Percentiles rank a stretch among this genome's conserved stretches.
phyloP scores from a whole-genome alignment of 768 basidiomycete genomes.

The Butyriboletus loyo region DNA sequence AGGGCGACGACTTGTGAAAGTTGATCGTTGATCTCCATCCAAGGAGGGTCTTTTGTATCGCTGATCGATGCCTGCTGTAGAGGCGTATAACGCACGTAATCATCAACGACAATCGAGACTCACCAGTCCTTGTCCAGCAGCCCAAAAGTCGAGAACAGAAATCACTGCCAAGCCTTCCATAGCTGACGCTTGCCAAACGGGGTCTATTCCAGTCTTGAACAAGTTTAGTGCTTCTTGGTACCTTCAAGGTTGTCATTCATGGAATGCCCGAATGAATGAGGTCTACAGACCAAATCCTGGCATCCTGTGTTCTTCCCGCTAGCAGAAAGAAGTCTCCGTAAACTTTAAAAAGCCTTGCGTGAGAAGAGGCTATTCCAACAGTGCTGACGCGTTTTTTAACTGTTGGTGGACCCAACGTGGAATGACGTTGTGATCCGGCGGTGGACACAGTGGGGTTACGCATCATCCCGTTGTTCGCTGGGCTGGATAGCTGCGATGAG shows the following conservation, averaged over 20 bases:
- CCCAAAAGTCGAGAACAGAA: slow-evolving; percentile 82
- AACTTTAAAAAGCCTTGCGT: slow-evolving; percentile 84
- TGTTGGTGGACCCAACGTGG: slow-evolving; percentile 43
- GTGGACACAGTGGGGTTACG: slow-evolving; percentile 44
- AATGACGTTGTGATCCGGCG: slow-evolving; percentile 43
- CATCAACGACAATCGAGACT: slow-evolving; percentile 28
- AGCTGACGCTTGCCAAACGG: slow-evolving; percentile 85
- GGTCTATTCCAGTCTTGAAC: slow-evolving; percentile 73
- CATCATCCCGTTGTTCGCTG: slow-evolving; percentile 38
- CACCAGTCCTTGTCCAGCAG: slow-evolving; percentile 67
- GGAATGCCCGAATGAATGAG: slow-evolving; percentile 4
- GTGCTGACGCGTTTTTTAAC: slow-evolving; percentile 60
- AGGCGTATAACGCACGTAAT: slow-evolving; percentile 2
- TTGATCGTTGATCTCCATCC: slow-evolving; percentile 74
- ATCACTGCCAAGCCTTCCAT: slow-evolving; percentile 84
- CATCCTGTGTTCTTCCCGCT: slow-evolving; percentile 82
- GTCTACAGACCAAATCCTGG: slow-evolving; percentile 66
- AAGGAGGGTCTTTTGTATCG: slow-evolving; percentile 65
- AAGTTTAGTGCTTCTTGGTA: slow-evolving; percentile 81
- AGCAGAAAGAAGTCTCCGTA: slow-evolving; percentile 87
- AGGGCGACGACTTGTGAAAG: slow-evolving; percentile 58
- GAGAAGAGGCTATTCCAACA: slow-evolving; percentile 69
- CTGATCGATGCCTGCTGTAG: slow-evolving; percentile 54
- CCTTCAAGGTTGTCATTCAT: slow-evolving; percentile 42
- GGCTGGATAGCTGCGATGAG: slow-evolving; percentile 18